Conservation (phyloP, 2,329 filamentous ascomycete species). For the Sporothrix dimorphospora region DNA sequence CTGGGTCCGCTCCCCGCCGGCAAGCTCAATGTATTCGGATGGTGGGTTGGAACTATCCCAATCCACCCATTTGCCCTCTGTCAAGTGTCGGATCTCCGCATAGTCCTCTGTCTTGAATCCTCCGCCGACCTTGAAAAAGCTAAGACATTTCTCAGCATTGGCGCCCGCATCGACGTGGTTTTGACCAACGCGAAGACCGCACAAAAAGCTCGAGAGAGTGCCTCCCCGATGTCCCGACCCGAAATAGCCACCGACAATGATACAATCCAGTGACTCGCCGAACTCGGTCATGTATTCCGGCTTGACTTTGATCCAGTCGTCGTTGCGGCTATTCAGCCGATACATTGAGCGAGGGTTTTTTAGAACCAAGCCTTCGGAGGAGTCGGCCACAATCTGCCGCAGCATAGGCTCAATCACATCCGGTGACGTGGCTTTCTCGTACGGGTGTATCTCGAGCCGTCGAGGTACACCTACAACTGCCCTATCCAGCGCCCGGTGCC, state of each 20-base stretch:
- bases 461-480: conserved; percentile 72
- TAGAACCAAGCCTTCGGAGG: conserved; percentile 86
- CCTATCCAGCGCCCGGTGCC: conserved; percentile 72
- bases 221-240: conserved; percentile 86
- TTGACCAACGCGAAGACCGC: conserved; percentile 77
- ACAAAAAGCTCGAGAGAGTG: conserved; percentile 82
- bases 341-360: conserved; percentile 93
- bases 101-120: conserved; percentile 88
- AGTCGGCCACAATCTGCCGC: conserved; percentile 80
- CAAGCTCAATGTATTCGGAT: conserved; percentile 76
- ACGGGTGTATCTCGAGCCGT: conserved; percentile 80
- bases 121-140: conserved; percentile 98
- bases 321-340: conserved; percentile 83
- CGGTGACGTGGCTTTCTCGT: conserved; percentile 65
- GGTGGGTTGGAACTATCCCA: conserved; percentile 83
- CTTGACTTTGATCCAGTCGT: conserved; percentile 98
- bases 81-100: conserved; percentile 76
- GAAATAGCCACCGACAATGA: conserved; percentile 91
- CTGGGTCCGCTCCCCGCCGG: conserved; percentile 70
- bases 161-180: conserved; percentile 62
- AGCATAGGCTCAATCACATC: conserved; percentile 79
- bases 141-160: conserved; percentile 76
- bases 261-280: conserved; percentile 87
- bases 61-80: conserved; percentile 86
- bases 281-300: conserved; percentile 98